Percentiles rank a stretch among this genome's conserved stretches.
Evolutionary conservation across 176 grass and related monocot species (phyloP).

Genomic region (Phoenix dactylifera): DNA sequence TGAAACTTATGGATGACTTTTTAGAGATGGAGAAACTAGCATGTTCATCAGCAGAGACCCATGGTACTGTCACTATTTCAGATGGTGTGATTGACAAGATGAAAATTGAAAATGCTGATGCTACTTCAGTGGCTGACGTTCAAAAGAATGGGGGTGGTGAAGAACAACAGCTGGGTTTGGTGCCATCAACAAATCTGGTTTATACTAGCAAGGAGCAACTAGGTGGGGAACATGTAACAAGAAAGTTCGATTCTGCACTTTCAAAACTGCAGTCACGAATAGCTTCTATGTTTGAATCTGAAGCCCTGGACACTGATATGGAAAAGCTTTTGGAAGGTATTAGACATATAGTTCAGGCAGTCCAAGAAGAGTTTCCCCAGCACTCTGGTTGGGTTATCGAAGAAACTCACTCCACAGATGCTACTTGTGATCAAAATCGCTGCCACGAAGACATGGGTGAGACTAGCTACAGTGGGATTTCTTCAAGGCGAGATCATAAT

Average conservation of each 20-base stretch:
- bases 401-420: slow-evolving; percentile 24
- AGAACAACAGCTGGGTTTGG: slow-evolving; percentile 24
- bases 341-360: slow-evolving; percentile 71
- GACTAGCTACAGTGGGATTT: slow-evolving; percentile 19
- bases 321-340: slow-evolving; percentile 55
- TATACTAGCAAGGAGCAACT: slow-evolving; percentile 31
- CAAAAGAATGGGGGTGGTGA: slow-evolving; percentile 36
- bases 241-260: slow-evolving; percentile 20
- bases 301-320: slow-evolving; percentile 38
- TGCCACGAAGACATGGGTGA: slow-evolving; percentile 21
- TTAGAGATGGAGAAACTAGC: slow-evolving; percentile 98
- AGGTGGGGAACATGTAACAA: slow-evolving; percentile 18
- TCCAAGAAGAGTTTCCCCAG: slow-evolving; percentile 51
- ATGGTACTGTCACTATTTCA: slow-evolving; percentile 22
- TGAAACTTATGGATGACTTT: slow-evolving; percentile 99
- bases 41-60: slow-evolving; percentile 46
- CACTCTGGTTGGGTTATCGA: slow-evolving; percentile 7
- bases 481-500: slow-evolving; percentile 26
- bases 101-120: slow-evolving; percentile 46
- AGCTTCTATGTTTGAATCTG: slow-evolving; percentile 63
- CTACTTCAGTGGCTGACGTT: slow-evolving; percentile 30
- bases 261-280: slow-evolving; percentile 68
- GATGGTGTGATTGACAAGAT: slow-evolving; percentile 35
- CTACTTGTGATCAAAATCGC: slow-evolving; percentile 11
- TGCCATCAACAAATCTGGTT: slow-evolving; percentile 29